Evolutionary conservation across 768 basidiomycete species (phyloP).

Genomic region (Phylloporus sp.): DNA sequence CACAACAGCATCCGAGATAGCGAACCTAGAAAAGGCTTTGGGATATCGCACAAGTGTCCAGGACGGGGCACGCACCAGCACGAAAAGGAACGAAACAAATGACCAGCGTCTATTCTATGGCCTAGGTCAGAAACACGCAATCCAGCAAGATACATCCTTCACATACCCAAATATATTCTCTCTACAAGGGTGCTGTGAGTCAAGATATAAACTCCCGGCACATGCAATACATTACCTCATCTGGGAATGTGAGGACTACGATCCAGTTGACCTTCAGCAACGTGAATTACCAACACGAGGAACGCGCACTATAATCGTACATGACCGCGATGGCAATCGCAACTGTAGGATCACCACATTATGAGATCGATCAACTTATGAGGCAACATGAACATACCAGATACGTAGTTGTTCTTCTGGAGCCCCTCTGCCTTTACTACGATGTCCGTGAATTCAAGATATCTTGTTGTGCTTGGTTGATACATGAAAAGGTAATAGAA

Average conservation of each 20-base stretch:
- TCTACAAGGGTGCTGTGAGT: background rate
- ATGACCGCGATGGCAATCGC: background rate
- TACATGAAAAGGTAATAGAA: background rate
- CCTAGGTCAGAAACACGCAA: background rate
- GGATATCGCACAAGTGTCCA: background rate
- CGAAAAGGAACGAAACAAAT: slow-evolving; percentile 6
- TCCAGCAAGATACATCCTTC: background rate
- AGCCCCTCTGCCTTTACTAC: background rate
- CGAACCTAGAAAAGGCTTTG: slow-evolving; percentile 1
- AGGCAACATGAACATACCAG: background rate
- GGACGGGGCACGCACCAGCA: slow-evolving; percentile 5
- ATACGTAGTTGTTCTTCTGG: background rate
- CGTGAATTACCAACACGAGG: background rate
- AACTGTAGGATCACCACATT: background rate
- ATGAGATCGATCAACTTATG: background rate
- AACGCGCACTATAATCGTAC: slow-evolving; percentile 9
- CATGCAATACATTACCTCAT: slow-evolving; percentile 2
- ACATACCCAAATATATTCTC: slow-evolving; percentile 16
- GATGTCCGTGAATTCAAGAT: background rate
- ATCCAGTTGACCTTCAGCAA: background rate
- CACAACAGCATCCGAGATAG: slow-evolving; percentile 10
- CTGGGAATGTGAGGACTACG: slow-evolving; percentile 7
- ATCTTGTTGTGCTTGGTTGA: background rate
- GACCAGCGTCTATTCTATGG: slow-evolving; percentile 7
- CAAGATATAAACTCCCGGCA: background rate